Base-by-base conservation (phyloP, 176 grass and related monocot species). In the Triticum urartu region DNA sequence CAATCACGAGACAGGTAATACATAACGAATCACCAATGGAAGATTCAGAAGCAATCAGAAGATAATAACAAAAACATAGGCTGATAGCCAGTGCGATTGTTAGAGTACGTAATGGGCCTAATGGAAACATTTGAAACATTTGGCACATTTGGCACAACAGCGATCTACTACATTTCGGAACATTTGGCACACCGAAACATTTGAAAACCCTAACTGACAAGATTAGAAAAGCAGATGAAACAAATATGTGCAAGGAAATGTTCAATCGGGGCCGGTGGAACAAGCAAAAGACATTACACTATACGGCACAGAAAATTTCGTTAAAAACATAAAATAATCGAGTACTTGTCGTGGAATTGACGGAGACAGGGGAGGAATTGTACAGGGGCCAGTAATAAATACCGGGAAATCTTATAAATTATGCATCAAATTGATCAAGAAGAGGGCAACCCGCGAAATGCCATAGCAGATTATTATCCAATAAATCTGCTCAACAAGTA, bases 31-130 rank as follows among this genome's bases (percentile, higher is more conserved):
- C 59, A 6, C 48, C 25, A 21, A 25, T 18, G 48, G 1, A 67
- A 30, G n/a, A 79, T 72, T 50, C 20, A 58, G 78, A 88, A 47
- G 14, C 36, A 40, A 75, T 21, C 7, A 56, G 56, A 1, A 56
- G 36, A 87, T 34, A 30, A 50, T 32, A n/a, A 64, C 4, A 35
- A 79, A 71, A 67, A 32, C 62, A 88, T 88, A n/a, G 45, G 22
- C 33, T 59, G 8, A 32, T 18, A 34, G 34, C 67, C 67, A 38
- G 52, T 18, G 38, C n/a, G 26, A 30, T 30, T 30, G 28, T 30
- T 30, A 30, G 28, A 30, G 28, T 30, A 30, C 28, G 28, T 30
- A 30, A 30, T 30, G 28, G 28, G 28, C 28, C 28, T 30, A 30
- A 30, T 30, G 28, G 28, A 30, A 30, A 30, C 28, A 30, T 30